These are phyloP conservation scores for Russula earlei DNA, from an alignment of 768 basidiomycete species.

Conservation along the genomic window DNA sequence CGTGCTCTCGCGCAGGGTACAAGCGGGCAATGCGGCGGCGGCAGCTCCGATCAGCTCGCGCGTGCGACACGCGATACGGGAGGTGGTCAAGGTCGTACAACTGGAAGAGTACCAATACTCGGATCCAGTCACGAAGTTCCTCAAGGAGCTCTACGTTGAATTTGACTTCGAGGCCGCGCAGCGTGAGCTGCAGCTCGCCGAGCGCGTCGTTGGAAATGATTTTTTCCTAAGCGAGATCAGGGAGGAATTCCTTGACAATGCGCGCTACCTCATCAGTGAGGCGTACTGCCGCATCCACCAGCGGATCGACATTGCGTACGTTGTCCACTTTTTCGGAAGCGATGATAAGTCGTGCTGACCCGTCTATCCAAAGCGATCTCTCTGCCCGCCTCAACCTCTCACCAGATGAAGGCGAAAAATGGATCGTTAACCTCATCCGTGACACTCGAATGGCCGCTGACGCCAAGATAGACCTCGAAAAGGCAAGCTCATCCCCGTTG, in stretches of 20 bases:
- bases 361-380: conserved; percentile 50
- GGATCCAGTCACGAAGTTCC: conserved; percentile 88
- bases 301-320: conserved; percentile 77
- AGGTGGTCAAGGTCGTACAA: conserved; percentile 89
- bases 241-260: conserved; percentile 95
- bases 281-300: conserved; percentile 98
- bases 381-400: conserved; percentile 89
- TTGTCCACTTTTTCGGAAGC: background rate
- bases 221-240: conserved; percentile 89
- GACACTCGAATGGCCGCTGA: conserved; percentile 96
- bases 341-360: background rate
- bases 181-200: conserved; percentile 64
- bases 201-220: conserved; percentile 79
- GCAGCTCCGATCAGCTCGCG: conserved; percentile 46
- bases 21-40: conserved; percentile 35
- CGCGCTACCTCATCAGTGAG: conserved; percentile 91
- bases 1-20: conserved; percentile 77
- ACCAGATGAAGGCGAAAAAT: conserved; percentile 95
- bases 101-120: conserved; percentile 94
- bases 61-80: conserved; percentile 80
- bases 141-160: conserved; percentile 88
- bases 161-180: conserved; percentile 97
- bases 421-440: conserved; percentile 98
- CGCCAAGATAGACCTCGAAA: conserved; percentile 95
- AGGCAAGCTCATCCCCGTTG: conserved; percentile 38